A percentile compares a stretch with the other conserved stretches of the same genome.
These are phyloP conservation scores for Hemisphaericaspora xylanilytica DNA, from an alignment of 1,139 yeast genomes.

Conservation along the genomic window DNA sequence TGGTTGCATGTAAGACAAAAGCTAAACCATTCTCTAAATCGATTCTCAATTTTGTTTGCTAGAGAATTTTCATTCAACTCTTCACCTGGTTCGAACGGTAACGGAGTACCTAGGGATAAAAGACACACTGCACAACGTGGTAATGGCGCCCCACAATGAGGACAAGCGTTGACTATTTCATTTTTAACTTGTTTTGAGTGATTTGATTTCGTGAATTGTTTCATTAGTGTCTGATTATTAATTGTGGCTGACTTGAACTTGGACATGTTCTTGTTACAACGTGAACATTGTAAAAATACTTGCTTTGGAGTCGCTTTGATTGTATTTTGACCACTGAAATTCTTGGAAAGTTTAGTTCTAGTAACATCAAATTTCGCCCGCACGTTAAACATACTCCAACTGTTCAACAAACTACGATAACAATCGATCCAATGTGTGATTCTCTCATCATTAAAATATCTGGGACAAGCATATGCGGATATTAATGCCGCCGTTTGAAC, in stretches of 20 bases:
- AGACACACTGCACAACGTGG: constrained; percentile 92
- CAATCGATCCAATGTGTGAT: constrained; percentile 76
- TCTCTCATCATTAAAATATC: constrained; percentile 69
- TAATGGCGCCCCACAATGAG: constrained; percentile 83
- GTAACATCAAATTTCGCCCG: constrained; percentile 86
- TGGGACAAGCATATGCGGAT: constrained; percentile 76
- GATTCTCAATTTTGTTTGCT: constrained; percentile 28
- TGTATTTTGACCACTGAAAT: constrained; percentile 47
- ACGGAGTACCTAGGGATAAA: constrained; percentile 73
- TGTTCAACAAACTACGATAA: constrained; percentile 71
- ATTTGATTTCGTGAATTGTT: constrained; percentile 38
- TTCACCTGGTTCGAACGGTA: constrained; percentile 39
- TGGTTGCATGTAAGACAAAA: constrained; percentile 90
- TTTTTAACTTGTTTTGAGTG: constrained; percentile 15
- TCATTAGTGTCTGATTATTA: constrained; percentile 31
- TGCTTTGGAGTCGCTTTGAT: constrained; percentile 64
- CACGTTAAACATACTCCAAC: constrained; percentile 77
- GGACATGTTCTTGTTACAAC: constrained; percentile 73
- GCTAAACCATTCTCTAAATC: constrained; percentile 74
- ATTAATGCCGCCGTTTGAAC: constrained; percentile 90
- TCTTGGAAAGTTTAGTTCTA: constrained; percentile 62
- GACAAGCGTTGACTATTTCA: constrained; percentile 51
- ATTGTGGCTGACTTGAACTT: constrained; percentile 21
- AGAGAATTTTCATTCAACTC: constrained; percentile 15
- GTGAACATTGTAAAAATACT: constrained; percentile 72